These are phyloP conservation scores for Starmerella sp. DNA, from an alignment of 805 yeast genomes.

Conservation along the genomic window DNA sequence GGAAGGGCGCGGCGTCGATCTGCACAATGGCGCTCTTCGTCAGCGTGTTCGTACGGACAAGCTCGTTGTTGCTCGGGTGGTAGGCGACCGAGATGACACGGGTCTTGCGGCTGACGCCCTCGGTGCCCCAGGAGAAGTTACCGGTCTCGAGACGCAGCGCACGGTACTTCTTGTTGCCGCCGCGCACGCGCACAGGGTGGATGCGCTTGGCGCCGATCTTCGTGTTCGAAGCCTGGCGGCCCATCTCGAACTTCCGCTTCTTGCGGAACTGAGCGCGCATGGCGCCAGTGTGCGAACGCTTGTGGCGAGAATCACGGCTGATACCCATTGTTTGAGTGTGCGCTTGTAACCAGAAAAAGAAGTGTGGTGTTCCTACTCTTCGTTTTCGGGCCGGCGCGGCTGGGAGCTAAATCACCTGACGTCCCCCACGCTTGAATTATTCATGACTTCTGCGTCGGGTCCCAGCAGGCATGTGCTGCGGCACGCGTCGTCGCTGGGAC, in stretches of 20 bases:
- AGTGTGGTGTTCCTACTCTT: conserved; percentile 11
- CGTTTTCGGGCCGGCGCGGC: conserved; percentile 1
- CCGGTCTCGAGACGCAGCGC: conserved; percentile 88
- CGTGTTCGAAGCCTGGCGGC: conserved; percentile 99
- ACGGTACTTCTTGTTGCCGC: conserved; percentile 99
- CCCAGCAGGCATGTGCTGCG: neutral
- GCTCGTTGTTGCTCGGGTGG: conserved; percentile 99
- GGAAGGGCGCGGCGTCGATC: conserved; percentile 99
- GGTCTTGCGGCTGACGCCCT: conserved; percentile 97
- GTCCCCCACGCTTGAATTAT: neutral
- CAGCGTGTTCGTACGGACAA: conserved; percentile 98
- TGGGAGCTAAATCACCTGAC: neutral
- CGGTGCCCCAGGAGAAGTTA: conserved; percentile 99
- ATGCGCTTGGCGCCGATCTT: conserved; percentile 98
- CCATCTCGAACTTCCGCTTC: conserved; percentile 99
- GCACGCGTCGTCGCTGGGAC: neutral
- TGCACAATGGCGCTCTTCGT: conserved; percentile 98
- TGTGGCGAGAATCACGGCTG: conserved; percentile 99
- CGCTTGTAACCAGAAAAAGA: conserved; percentile 8
- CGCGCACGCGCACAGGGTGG: conserved; percentile 98
- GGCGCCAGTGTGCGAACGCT: conserved; percentile 99
- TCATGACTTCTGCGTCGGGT: neutral
- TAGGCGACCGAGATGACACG: conserved; percentile 95
- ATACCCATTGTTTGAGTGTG: conserved; percentile 72
- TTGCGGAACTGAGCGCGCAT: conserved; percentile 99